phyloP scores from a whole-genome alignment of 345 rosid genomes.

The Arabidopsis thaliana region TAIR10.1 NC_003076.8:4200501-4201000 shows the following conservation, averaged over 20 bases:
- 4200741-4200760: constrained; percentile 28
- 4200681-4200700: constrained; percentile 33
- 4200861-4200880: constrained; percentile 32
- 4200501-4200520: background rate
- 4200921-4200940: constrained; percentile 41
- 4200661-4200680: constrained; percentile 28
- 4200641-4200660: constrained; percentile 2
- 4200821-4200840: constrained; percentile 30
- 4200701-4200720: constrained; percentile 42
- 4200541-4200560: background rate
- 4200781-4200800: constrained; percentile 29
- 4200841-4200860: constrained; percentile 19
- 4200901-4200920: constrained; percentile 22
- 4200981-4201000: background rate
- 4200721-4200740: constrained; percentile 39
- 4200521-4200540: background rate
- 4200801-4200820: constrained; percentile 46
- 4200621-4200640: constrained; percentile 16
- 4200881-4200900: constrained; percentile 34
- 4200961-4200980: constrained; percentile 22
- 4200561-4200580: constrained; percentile 5
- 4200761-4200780: constrained; percentile 25
- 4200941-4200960: constrained; percentile 40
- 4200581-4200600: background rate
- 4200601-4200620: constrained; percentile 6